These are phyloP conservation scores for Globisporangium barbulae DNA, from an alignment of 352 stramenopile genomes.

Conservation along the genomic window DNA sequence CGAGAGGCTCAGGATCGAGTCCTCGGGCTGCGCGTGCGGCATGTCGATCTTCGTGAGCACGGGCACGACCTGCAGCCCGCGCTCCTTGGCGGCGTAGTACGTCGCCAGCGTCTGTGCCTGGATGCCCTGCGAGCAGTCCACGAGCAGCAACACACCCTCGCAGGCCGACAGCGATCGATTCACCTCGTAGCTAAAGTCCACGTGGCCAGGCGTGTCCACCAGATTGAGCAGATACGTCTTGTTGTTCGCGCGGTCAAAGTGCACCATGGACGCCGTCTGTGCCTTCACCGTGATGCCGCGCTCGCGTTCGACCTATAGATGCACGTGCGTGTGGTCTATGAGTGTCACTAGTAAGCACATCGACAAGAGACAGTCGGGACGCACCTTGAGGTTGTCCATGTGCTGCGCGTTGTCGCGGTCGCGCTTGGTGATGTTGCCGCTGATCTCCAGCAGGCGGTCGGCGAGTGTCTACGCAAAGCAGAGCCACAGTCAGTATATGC, in stretches of 20 bases:
- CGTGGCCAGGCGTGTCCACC: conserved; percentile 96
- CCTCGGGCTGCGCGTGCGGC: conserved; percentile 92
- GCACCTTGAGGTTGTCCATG: conserved; percentile 90
- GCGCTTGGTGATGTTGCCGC: conserved; percentile 86
- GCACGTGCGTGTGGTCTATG: neutral
- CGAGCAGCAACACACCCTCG: conserved; percentile 96
- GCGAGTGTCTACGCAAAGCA: conserved; percentile 63
- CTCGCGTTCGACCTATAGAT: conserved; percentile 90
- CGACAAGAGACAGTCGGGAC: neutral
- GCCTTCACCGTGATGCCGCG: conserved; percentile 99
- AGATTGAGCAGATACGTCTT: conserved; percentile 95
- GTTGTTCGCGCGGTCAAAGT: conserved; percentile 51
- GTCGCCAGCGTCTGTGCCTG: conserved; percentile 98
- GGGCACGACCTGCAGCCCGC: conserved; percentile 94
- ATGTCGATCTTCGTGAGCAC: conserved; percentile 99
- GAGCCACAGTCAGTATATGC: neutral
- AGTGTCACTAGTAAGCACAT: neutral
- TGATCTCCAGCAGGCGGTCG: conserved; percentile 88
- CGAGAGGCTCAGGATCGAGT: conserved; percentile 77
- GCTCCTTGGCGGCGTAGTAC: conserved; percentile 95
- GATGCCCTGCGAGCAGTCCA: conserved; percentile 97
- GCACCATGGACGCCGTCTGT: conserved; percentile 96
- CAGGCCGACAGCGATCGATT: conserved; percentile 94
- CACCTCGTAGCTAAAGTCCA: conserved; percentile 99
- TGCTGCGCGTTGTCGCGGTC: conserved; percentile 83